phyloP scores from a whole-genome alignment of 179 eudicot species.

The Gypsophila paniculata region DNA sequence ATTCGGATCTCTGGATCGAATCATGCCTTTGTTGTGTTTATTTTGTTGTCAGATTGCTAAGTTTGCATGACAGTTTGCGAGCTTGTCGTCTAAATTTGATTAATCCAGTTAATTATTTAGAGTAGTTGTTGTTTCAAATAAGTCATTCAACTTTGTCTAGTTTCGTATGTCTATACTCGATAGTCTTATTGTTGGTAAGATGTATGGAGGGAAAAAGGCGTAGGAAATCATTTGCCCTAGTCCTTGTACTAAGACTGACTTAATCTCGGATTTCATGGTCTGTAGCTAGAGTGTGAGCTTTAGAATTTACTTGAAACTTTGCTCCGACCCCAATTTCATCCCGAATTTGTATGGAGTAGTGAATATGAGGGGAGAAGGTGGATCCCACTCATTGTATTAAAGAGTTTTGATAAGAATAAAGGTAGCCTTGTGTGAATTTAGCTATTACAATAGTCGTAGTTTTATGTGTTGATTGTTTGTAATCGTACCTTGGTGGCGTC shows the following conservation, averaged over 20 bases:
- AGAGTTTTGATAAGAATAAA: too few species aligned
- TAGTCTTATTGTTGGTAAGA: slow-evolving; percentile 8
- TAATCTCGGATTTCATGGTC: too few species aligned
- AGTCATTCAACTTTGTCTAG: neutral
- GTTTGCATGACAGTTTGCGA: neutral
- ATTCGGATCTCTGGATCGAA: slow-evolving; percentile 15
- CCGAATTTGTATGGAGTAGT: too few species aligned
- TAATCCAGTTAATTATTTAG: neutral
- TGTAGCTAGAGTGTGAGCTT: too few species aligned
- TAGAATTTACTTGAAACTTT: too few species aligned
- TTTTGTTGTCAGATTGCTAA: neutral
- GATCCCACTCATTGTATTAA: too few species aligned
- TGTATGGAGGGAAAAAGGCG: neutral
- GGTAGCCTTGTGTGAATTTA: too few species aligned
- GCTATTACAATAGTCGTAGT: too few species aligned
- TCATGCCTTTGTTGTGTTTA: neutral
- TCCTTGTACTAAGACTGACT: too few species aligned
- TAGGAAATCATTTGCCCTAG: neutral
- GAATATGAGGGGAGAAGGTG: too few species aligned
- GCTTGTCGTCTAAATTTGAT: neutral
- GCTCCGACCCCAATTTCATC: too few species aligned
- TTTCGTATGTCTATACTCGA: neutral
- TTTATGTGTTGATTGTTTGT: neutral
- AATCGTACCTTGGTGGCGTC: neutral
- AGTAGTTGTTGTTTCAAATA: neutral